These are phyloP conservation scores for Cordyceps fumosorosea DNA, from an alignment of 2,329 filamentous ascomycete genomes.

Conservation along the genomic window DNA sequence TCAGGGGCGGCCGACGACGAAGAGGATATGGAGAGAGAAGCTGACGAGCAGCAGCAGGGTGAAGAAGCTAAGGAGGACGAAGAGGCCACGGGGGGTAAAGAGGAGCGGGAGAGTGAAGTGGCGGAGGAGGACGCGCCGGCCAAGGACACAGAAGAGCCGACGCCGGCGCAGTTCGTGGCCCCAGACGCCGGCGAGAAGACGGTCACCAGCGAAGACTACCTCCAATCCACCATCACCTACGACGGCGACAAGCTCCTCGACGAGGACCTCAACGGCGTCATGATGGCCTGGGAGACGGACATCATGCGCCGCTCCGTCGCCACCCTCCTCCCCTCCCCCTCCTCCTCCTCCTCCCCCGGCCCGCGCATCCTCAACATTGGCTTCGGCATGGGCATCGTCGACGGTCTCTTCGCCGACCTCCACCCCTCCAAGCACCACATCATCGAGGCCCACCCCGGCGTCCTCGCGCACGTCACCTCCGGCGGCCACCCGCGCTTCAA, in stretches of 20 bases:
- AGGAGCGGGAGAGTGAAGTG: neutral
- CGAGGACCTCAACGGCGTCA: slow-evolving; percentile 71
- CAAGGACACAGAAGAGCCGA: slow-evolving; percentile 18
- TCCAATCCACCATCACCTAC: slow-evolving; percentile 60
- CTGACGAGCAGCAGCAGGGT: slow-evolving; percentile 22
- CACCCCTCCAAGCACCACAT: slow-evolving; percentile 70
- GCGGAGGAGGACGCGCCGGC: neutral
- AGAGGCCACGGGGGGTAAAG: neutral
- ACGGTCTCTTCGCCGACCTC: slow-evolving; percentile 65
- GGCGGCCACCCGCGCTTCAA: slow-evolving; percentile 42
- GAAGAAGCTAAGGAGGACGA: slow-evolving; percentile 13
- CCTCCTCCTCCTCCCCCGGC: slow-evolving; percentile 36
- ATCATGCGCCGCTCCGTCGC: slow-evolving; percentile 78
- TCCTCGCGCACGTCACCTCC: slow-evolving; percentile 57
- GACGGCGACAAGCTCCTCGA: slow-evolving; percentile 64
- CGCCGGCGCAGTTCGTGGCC: slow-evolving; percentile 24
- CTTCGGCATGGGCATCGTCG: slow-evolving; percentile 87
- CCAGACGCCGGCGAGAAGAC: slow-evolving; percentile 33
- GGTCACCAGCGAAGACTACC: slow-evolving; percentile 61
- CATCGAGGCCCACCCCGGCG: slow-evolving; percentile 75
- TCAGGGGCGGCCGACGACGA: slow-evolving; percentile 48
- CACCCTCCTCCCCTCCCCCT: slow-evolving; percentile 45
- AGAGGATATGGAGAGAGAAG: slow-evolving; percentile 30
- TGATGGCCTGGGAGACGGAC: slow-evolving; percentile 88
- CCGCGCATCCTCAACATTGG: slow-evolving; percentile 77